Conservation (phyloP, 495 filamentous ascomycete species). For the Penicillium simplicissimum region DNA sequence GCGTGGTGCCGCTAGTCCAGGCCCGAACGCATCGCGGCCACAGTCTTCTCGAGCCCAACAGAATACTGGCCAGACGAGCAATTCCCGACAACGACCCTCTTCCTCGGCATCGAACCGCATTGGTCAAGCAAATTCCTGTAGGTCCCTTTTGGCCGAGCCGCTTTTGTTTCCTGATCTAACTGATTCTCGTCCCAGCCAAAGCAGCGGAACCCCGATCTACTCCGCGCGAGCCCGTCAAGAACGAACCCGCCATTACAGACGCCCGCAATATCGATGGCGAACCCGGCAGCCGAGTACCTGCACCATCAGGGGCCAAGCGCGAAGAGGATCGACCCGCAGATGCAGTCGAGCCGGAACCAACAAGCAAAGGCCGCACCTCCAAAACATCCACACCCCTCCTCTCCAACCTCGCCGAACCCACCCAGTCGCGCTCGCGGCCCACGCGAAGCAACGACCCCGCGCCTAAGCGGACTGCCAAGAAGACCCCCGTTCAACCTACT, state of each 20-base stretch:
- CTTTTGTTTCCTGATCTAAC: background rate
- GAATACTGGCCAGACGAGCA: slow-evolving; percentile 60
- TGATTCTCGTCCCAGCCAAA: slow-evolving; percentile 35
- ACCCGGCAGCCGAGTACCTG: slow-evolving; percentile 34
- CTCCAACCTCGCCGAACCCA: slow-evolving; percentile 40
- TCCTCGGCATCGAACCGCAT: slow-evolving; percentile 60
- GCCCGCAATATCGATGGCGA: slow-evolving; percentile 30
- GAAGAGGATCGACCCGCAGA: slow-evolving; percentile 41
- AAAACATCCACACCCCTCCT: slow-evolving; percentile 62
- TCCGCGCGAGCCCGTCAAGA: slow-evolving; percentile 35
- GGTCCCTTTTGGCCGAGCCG: slow-evolving; percentile 12
- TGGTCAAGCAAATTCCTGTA: slow-evolving; percentile 30
- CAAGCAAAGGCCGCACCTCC: slow-evolving; percentile 43
- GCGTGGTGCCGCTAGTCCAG: slow-evolving; percentile 50
- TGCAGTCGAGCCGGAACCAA: slow-evolving; percentile 27
- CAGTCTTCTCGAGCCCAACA: slow-evolving; percentile 69
- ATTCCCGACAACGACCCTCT: slow-evolving; percentile 55
- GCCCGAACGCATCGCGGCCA: slow-evolving; percentile 48
- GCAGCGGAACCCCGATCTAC: slow-evolving; percentile 34
- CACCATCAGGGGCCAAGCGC: slow-evolving; percentile 24
- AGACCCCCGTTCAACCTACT: slow-evolving; percentile 39
- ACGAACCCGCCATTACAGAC: slow-evolving; percentile 32
- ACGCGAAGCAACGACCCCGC: slow-evolving; percentile 44
- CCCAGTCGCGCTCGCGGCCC: slow-evolving; percentile 38
- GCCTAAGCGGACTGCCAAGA: slow-evolving; percentile 69